Base-by-base conservation (phyloP, 768 basidiomycete genomes). In the Amanita pseudoporphyria region DNA sequence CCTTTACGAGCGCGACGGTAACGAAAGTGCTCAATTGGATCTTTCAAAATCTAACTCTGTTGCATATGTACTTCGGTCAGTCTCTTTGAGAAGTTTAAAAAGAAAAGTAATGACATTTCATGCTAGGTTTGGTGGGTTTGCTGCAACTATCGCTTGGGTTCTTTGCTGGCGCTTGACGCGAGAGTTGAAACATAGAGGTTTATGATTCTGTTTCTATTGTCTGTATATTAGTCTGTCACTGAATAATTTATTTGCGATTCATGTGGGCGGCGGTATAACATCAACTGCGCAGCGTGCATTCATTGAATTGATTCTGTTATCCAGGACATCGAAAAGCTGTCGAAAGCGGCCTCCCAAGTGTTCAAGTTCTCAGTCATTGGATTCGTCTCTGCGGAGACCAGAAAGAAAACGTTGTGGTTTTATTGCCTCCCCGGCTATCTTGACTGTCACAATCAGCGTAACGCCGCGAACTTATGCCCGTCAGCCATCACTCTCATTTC, bases 401-500 rank as follows among this genome's bases (percentile, higher is more conserved):
- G n/a, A n/a, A n/a, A n/a, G n/a, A n/a, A n/a, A n/a, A n/a, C n/a
- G n/a, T n/a, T n/a, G n/a, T n/a, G n/a, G n/a, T n/a, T n/a, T n/a
- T n/a, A n/a, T n/a, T n/a, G n/a, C n/a, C n/a, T n/a, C n/a, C n/a
- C n/a, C n/a, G n/a, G n/a, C n/a, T n/a, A n/a, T n/a, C n/a, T n/a
- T n/a, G n/a, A n/a, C n/a, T n/a, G 26, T 28, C 3, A 28, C 4
- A 28, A 28, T 28, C 7, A 28, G 26, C 3, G 26, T n/a, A n/a
- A n/a, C n/a, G n/a, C n/a, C n/a, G n/a, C n/a, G 26, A 4, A 7
- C 26, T 28, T 28, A 28, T 71, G 67, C 83, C 82, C 52, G 69
- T 79, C 58, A 87, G 83, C 60, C 89, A 90, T 61, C 91, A 93
- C 65, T 91, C 87, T 16, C 92, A 96, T 60, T 95, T 89, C 0